Evolutionary conservation across 148 eudicot genomes (phyloP).

Genomic region (Vaccinium myrtillus): DNA sequence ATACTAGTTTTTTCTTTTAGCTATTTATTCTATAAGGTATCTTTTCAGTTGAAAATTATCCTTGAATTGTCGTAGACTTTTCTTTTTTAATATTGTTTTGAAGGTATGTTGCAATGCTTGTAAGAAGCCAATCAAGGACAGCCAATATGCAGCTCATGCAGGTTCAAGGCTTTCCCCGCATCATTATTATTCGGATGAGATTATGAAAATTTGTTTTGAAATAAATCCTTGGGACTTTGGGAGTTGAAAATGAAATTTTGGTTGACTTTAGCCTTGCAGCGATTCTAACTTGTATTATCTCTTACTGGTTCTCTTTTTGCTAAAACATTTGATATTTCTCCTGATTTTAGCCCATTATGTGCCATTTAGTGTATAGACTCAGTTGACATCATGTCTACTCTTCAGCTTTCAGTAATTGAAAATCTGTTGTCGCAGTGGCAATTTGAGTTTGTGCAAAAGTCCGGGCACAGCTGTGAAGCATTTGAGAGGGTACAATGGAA

Average conservation of each 20-base stretch:
- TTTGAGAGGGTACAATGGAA: not conserved
- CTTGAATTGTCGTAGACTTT: not conserved
- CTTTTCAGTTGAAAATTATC: not conserved
- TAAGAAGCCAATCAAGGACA: slow-evolving; percentile 76
- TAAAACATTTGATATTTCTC: not conserved
- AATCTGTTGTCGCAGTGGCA: not conserved
- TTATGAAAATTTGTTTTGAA: not conserved
- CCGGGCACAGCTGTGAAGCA: not conserved
- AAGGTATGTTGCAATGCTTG: slow-evolving; percentile 80
- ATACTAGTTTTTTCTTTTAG: not conserved
- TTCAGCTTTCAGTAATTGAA: not conserved
- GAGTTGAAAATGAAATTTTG: slow-evolving; percentile 2
- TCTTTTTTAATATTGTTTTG: slow-evolving; percentile 23
- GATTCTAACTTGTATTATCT: not conserved
- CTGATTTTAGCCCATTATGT: not conserved
- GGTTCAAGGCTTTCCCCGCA: slow-evolving; percentile 32
- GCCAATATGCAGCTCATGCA: slow-evolving; percentile 77
- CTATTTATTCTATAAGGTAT: not conserved
- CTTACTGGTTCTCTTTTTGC: not conserved
- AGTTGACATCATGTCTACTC: not conserved
- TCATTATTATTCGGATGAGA: not conserved
- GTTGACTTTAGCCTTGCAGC: not conserved
- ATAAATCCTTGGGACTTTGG: not conserved
- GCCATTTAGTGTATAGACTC: not conserved
- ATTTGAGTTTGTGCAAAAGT: not conserved